Conservation (phyloP, 83 land plant species). For the Thuja plicata region DNA sequence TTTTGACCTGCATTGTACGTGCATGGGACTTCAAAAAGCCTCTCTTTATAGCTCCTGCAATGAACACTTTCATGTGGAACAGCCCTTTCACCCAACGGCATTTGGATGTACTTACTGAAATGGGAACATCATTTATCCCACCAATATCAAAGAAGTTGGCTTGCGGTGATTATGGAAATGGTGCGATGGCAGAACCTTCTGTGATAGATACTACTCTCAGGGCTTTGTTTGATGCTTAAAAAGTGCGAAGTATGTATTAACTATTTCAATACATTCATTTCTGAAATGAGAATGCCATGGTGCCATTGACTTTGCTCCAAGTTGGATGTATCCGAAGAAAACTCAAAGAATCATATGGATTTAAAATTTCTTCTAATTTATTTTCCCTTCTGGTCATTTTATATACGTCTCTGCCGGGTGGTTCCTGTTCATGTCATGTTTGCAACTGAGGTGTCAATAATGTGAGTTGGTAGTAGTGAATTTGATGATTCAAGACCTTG, state of each 20-base stretch:
- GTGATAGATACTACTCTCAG: constrained; percentile 64
- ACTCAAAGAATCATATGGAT: background rate
- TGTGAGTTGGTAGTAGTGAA: background rate
- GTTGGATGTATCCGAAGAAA: background rate
- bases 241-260: background rate
- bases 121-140: constrained; percentile 73
- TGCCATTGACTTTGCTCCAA: background rate
- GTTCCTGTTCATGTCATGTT: background rate
- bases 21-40: constrained; percentile 97
- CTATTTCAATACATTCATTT: background rate
- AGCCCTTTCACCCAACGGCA: constrained; percentile 84
- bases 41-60: constrained; percentile 85
- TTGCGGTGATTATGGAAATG: constrained; percentile 92
- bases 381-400: background rate
- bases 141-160: constrained; percentile 87
- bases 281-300: background rate
- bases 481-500: background rate
- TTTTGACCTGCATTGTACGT: constrained; percentile 84
- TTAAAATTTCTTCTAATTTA: background rate
- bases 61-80: constrained; percentile 97
- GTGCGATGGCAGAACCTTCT: constrained; percentile 96
- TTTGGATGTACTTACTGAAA: constrained; percentile 57
- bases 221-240: constrained; percentile 9
- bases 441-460: background rate
- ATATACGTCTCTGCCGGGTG: background rate